Percentiles rank a stretch among this genome's conserved stretches.
Conservation (phyloP, 176 grass and related monocot species). For the Aegilops longissima region DNA sequence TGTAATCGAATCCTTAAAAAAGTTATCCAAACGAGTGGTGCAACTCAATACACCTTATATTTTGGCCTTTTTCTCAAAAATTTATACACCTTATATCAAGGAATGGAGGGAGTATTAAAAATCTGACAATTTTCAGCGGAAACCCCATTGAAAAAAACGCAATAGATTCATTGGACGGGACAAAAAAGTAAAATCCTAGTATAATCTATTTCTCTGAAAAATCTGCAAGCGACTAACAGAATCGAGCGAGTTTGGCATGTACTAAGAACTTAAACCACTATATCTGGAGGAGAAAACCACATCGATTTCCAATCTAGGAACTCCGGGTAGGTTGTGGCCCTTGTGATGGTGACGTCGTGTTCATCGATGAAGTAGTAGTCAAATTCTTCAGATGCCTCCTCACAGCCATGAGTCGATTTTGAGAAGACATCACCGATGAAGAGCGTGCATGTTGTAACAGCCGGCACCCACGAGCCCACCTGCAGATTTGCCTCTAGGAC, state of each 20-base stretch:
- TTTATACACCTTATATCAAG: too few species aligned
- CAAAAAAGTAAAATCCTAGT: too few species aligned
- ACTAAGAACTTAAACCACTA: background rate
- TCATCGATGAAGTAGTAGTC: background rate
- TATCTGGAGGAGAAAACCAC: background rate
- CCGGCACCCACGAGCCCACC: background rate
- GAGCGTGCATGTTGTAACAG: background rate
- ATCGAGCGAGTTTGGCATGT: background rate
- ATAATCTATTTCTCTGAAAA: background rate
- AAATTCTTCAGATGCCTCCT: background rate
- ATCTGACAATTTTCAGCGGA: too few species aligned
- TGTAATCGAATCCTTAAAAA: too few species aligned
- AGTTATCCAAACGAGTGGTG: too few species aligned
- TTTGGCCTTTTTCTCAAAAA: too few species aligned
- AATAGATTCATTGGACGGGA: too few species aligned
- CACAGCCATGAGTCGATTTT: background rate
- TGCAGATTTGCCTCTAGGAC: background rate
- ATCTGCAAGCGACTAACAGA: background rate
- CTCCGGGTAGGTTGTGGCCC: background rate
- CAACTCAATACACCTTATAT: too few species aligned
- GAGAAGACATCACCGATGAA: background rate
- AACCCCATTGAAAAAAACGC: too few species aligned
- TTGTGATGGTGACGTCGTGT: background rate
- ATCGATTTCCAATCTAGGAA: background rate
- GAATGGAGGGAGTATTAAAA: too few species aligned